Evolutionary conservation across 179 eudicot genomes (phyloP).

Genomic region (Actinidia polygama): DNA sequence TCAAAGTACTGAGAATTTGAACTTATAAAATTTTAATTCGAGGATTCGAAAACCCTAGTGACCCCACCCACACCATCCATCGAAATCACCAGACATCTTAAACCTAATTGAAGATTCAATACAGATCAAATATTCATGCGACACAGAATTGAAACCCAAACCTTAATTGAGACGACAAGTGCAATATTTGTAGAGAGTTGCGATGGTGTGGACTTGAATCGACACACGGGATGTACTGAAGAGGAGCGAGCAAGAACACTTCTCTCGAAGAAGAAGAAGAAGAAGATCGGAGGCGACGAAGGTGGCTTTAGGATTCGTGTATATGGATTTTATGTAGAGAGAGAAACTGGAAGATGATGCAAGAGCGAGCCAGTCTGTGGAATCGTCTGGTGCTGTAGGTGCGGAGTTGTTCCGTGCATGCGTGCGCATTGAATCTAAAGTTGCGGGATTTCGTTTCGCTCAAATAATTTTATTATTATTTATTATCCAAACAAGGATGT

Average conservation of each 20-base stretch:
- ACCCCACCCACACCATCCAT: not conserved
- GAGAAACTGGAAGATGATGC: not conserved
- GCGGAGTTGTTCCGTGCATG: slow-evolving; percentile 15
- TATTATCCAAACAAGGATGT: not conserved
- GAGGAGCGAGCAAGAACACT: not conserved
- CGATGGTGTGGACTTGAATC: slow-evolving; percentile 1
- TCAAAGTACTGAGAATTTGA: not conserved
- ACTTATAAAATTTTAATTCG: not conserved
- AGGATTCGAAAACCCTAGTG: not conserved
- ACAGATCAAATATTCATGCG: not conserved
- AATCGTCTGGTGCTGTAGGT: not conserved
- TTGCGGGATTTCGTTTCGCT: not conserved
- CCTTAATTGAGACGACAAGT: slow-evolving; percentile 1
- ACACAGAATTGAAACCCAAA: not conserved
- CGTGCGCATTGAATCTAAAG: slow-evolving; percentile 2
- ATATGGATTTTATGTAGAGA: not conserved
- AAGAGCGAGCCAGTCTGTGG: not conserved
- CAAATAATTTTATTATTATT: not conserved
- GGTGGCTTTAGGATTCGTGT: not conserved
- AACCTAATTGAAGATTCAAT: not conserved
- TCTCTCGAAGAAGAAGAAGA: not conserved
- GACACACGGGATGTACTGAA: not conserved
- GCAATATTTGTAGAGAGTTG: not conserved
- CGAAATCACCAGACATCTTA: too few species aligned
- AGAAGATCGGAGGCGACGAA: not conserved